Evolutionary conservation across 2,329 filamentous ascomycete genomes (phyloP), one percentile per base, ranked within the genome.

Genomic region (Colletotrichum agaves): DNA sequence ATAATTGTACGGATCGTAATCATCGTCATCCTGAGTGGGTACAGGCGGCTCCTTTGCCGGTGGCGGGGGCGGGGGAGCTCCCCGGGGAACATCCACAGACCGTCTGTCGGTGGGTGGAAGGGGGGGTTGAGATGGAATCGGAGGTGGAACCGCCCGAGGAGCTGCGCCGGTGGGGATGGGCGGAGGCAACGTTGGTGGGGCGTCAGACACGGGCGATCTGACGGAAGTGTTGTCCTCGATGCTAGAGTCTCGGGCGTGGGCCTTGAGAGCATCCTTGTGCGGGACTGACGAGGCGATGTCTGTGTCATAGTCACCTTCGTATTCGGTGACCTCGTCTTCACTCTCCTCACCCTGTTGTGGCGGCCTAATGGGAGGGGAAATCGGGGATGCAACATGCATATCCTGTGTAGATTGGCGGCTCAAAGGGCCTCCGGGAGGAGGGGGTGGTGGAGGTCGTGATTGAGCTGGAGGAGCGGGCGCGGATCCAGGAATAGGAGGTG

Each of bases 251-350:
- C 91, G 88, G 7, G 86, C 88, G 77, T 97, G 93, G 8, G 93
- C 83, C 78, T 95, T 97, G 69, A 98, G 80, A 1, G 95, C 94
- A 80, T 97, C 95, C 79, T 97, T 98, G 78, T 97, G 93, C 63
- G 92, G 93, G n/a, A 89, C 93, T 10, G 93, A 91, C n/a, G 94
- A 93, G 2, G 92, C 94, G 75, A 98, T 98, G 76, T 98, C 96
- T 6, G 96, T 98, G 73, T 98, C 96, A 76, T 98, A 98, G 75
- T 98, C 96, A 6, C 95, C 96, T 76, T 99, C 96, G 75, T 98
- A 98, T 75, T 98, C 95, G 0, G 93, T 97, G 37, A 93, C 87
- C 74, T 97, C 94, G 10, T 64, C 64, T 67, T 92, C 93, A 67
- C 91, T 91, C 27, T 91, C 91, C 27, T 89, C 90, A 13, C 91